Percentiles rank a stretch among this genome's conserved stretches.
These are phyloP conservation scores for Chionographis japonica DNA, from an alignment of 106 monocot species.

Conservation along the genomic window DNA sequence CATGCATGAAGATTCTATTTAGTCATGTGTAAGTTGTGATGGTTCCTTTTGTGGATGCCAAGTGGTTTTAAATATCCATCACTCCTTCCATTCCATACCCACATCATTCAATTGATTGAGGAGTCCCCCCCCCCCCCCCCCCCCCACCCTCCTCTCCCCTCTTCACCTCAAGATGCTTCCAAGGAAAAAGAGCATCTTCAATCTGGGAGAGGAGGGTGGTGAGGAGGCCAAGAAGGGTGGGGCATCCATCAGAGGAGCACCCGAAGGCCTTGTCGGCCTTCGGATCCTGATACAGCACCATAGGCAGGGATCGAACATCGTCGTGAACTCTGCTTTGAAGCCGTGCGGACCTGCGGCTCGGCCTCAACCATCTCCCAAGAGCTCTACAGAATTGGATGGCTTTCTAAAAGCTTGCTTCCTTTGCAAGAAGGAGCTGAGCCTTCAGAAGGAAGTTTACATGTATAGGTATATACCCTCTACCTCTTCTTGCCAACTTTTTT, in stretches of 20 bases:
- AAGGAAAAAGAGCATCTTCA: conserved; percentile 33
- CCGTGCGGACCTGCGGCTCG: neutral
- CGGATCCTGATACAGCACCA: conserved; percentile 27
- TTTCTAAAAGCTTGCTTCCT: conserved; percentile 28
- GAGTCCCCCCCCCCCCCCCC: neutral
- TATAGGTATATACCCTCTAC: conserved; percentile 45
- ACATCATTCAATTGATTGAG: neutral
- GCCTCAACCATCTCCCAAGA: neutral
- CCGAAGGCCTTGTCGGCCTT: conserved; percentile 29
- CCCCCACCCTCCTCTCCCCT: neutral
- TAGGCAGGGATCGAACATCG: conserved; percentile 7
- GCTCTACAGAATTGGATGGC: neutral
- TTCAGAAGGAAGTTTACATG: conserved; percentile 45
- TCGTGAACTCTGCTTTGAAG: conserved; percentile 20
- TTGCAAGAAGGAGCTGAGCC: conserved; percentile 34
- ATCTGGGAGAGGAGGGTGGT: conserved; percentile 24
- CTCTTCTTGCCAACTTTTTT: no score
- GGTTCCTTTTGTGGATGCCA: neutral
- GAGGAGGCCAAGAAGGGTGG: neutral
- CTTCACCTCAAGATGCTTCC: conserved; percentile 43
- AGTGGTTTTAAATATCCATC: conserved; percentile 22
- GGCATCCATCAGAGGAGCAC: neutral
- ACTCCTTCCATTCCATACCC: conserved; percentile 10
- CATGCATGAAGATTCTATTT: neutral
- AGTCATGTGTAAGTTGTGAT: conserved; percentile 1